phyloP scores from a whole-genome alignment of 345 rosid species.

The Hypericum androsaemum region DNA sequence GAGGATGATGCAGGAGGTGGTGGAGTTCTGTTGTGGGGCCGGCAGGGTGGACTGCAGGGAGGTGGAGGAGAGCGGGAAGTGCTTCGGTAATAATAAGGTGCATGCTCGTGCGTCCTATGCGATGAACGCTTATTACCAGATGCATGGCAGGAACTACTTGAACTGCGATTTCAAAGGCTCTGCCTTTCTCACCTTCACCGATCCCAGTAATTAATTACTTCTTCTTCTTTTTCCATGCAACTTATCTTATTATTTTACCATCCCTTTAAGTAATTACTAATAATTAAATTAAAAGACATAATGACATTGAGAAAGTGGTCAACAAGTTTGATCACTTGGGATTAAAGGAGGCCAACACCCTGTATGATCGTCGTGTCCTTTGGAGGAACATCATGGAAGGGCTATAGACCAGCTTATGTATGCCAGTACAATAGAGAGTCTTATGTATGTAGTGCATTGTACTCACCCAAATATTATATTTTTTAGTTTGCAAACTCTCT shows the following conservation, averaged over 20 bases:
- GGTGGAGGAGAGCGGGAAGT: slow-evolving; percentile 33
- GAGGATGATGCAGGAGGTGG: slow-evolving; percentile 42
- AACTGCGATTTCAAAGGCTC: slow-evolving; percentile 64
- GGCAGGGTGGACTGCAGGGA: slow-evolving; percentile 69
- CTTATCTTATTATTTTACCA: not conserved
- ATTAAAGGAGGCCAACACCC: too few species aligned
- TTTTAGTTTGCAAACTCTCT: too few species aligned
- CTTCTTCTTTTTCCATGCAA: not conserved
- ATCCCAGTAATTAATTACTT: slow-evolving; percentile 39
- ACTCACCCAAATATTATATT: too few species aligned
- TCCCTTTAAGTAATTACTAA: not conserved
- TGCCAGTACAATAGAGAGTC: too few species aligned
- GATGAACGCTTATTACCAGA: slow-evolving; percentile 60
- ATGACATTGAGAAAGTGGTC: too few species aligned
- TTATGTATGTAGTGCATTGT: too few species aligned
- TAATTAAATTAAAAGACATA: too few species aligned
- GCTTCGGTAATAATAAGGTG: slow-evolving; percentile 42
- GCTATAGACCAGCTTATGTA: too few species aligned
- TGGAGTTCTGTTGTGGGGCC: slow-evolving; percentile 52
- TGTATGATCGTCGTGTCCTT: too few species aligned
- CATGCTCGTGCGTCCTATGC: slow-evolving; percentile 61
- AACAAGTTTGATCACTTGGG: too few species aligned
- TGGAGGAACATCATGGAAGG: too few species aligned
- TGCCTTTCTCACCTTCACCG: slow-evolving; percentile 54
- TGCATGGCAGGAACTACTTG: slow-evolving; percentile 71